Base-by-base conservation (phyloP, 2,329 filamentous ascomycete species). In the Alternaria triticimaculans region DNA sequence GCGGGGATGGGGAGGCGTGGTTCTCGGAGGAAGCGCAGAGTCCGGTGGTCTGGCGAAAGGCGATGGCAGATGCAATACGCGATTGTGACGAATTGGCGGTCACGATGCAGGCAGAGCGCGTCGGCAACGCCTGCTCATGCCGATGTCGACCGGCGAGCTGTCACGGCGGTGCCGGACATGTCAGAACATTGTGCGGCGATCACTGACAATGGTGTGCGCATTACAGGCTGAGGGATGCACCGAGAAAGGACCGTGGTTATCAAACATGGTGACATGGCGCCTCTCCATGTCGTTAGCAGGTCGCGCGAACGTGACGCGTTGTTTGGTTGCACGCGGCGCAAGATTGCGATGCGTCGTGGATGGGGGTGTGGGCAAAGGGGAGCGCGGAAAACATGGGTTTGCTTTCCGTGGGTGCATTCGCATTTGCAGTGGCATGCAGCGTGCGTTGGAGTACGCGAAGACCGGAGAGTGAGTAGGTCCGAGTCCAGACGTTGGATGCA, bases 71-170 rank as follows among this genome's bases (percentile, higher is more conserved):
- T 12, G 56, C 6, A 23, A 21, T 18, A 12, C 37, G 4, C 33
- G 43, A 25, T 26, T 33, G 20, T 41, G 41, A 25, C 53, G 41
- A 41, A 62, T 30, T 53, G 55, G 55, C 60, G 55, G 60, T 43
- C 60, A 48, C 26, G 7, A 33, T 44, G 48, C 55, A 50, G 41
- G 44, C 43, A 15, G 18, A 37, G 49, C 37, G 45, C 53, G 45
- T 57, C 53, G 53, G 53, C 5, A 44, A 41, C 37, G 37, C 37
- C 37, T 61, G 44, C 53, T n/a, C 66, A 41, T 62, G 69, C 64
- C 69, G 68, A 70, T 64, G 57, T 62, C 53, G 26, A 64, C 62
- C 63, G 65, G 56, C 53, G 53, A 25, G 53, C 37, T 50, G 48
- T 44, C 41, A 49, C 23, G 20, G 49, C 55, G 49, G 37, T 55